Conservation (phyloP, 331 rosid species). For the Quercus phellos region DNA sequence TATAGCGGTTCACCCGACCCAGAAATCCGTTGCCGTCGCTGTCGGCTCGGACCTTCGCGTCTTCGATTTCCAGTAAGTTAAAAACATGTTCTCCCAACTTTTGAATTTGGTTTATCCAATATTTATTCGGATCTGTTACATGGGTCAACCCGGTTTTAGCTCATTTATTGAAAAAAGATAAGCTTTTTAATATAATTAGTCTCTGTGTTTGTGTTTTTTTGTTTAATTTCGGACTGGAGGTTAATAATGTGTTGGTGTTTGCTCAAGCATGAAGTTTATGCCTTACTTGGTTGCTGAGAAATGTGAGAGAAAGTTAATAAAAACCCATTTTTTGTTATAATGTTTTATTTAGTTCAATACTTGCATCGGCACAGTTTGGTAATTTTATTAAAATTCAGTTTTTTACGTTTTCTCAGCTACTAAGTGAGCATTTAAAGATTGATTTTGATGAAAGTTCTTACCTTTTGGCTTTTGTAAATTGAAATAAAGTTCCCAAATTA, state of each 20-base stretch:
- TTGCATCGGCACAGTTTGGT: background rate
- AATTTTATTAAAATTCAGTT: background rate
- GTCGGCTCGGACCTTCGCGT: constrained; percentile 83
- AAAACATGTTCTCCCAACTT: background rate
- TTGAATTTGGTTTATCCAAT: background rate
- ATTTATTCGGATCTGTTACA: background rate
- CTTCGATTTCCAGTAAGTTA: constrained; percentile 60
- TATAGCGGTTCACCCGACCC: constrained; percentile 69
- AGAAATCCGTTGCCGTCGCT: constrained; percentile 52
- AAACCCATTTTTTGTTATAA: background rate
- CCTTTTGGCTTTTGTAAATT: background rate
- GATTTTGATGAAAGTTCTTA: background rate
- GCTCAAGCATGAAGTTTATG: background rate
- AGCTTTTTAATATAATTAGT: too few species aligned
- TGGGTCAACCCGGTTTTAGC: background rate
- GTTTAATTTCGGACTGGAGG: background rate
- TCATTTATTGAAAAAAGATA: too few species aligned
- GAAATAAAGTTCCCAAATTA: too few species aligned
- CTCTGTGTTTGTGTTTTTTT: background rate
- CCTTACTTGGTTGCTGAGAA: background rate
- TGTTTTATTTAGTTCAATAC: background rate
- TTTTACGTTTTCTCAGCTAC: background rate
- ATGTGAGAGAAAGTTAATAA: background rate
- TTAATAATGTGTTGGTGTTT: background rate
- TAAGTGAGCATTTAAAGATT: background rate